Base-by-base conservation (phyloP, 2,329 filamentous ascomycete genomes). In the Microdochium bolleyi region DNA sequence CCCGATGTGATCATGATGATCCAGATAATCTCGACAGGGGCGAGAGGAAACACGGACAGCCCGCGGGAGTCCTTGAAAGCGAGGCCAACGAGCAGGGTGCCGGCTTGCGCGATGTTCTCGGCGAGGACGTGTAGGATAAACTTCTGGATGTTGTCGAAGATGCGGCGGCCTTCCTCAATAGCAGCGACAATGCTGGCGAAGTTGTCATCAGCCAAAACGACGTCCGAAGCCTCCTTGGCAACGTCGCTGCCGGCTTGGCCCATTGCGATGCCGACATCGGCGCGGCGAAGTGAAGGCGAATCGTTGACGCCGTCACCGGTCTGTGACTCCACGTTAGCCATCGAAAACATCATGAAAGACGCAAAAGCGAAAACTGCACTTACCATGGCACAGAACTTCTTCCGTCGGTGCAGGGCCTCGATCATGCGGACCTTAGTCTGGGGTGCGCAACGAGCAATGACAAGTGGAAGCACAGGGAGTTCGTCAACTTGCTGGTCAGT, bases 1-100 rank as follows among this genome's bases (percentile, higher is more conserved):
- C 82, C 84, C 48, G 84, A 88, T 0, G 87, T 91, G 51, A 88
- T 79, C 85, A 90, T 89, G 64, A 89, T 89, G 58, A 91, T 84
- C 87, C 87, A 91, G 49, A 91, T 75, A 57, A 90, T 88, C 59
- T 90, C 82, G n/a, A 90, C 83, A 0, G 87, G 87, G 0, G 85
- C 75, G 2, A 90, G 76, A 0, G 86, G 87, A 64, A 89, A 90
- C 3, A 89, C 86, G 0, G 86, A 89, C 14, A 88, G 72, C 1
- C 77, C 73, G 13, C 72, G 72, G 2, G 62, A 56, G 59, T 90
- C 87, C 68, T 89, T 88, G 73, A 90, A 89, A 0, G 74, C 82
- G 1, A 90, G 77, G 51, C 87, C 87, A 46, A 89, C 79, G 3
- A 90, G 79, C 9, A 90, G 72, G 0, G 83, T 85, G 52, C 80